Conservation (phyloP, 148 eudicot species). For the Fagopyrum homotropicum region DNA sequence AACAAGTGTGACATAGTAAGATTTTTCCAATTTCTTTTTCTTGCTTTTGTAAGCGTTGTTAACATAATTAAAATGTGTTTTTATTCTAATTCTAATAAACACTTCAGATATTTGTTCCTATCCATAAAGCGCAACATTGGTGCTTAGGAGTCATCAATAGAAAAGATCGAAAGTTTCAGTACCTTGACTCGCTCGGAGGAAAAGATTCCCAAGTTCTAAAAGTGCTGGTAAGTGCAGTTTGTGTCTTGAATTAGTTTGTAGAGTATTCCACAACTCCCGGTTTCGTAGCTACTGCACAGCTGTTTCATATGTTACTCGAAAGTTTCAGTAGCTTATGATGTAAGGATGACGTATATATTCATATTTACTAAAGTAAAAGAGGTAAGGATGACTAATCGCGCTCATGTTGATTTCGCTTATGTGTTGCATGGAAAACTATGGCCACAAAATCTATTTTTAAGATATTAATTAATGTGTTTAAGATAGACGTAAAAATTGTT, state of each 20-base stretch:
- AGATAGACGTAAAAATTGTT: no score
- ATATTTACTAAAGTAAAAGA: no score
- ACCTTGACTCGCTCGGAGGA: constrained; percentile 79
- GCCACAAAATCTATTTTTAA: no score
- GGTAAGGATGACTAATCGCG: no score
- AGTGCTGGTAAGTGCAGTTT: constrained; percentile 54
- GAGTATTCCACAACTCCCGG: neutral
- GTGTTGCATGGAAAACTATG: no score
- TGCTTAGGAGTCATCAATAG: constrained; percentile 88
- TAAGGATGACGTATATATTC: no score
- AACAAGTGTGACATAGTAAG: constrained; percentile 78
- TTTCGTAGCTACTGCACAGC: neutral
- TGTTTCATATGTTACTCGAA: no score
- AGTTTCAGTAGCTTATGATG: no score
- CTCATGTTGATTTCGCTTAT: no score
- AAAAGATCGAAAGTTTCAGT: constrained; percentile 83
- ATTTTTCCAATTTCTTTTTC: neutral
- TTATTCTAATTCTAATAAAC: neutral
- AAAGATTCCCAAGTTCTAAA: constrained; percentile 46
- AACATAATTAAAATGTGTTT: neutral
- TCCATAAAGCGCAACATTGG: constrained; percentile 85
- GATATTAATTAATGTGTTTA: no score
- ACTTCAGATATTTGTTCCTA: constrained; percentile 87
- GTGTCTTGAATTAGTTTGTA: neutral
- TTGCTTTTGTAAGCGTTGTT: neutral